phyloP scores from a whole-genome alignment of 345 rosid genomes.

The Moricandia arvensis region DNA sequence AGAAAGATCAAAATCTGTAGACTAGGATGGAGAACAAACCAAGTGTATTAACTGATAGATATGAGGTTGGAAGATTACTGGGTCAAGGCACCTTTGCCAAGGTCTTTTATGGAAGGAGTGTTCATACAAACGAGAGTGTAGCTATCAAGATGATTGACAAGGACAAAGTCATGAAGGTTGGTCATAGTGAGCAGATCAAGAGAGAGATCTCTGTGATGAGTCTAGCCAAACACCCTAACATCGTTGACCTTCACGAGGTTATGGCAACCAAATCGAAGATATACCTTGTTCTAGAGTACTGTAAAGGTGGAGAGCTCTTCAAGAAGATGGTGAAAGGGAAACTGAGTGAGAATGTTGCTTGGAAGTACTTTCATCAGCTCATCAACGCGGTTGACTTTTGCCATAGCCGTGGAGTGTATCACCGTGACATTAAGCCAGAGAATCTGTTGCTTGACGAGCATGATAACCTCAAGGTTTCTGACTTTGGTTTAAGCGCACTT shows the following conservation, averaged over 20 bases:
- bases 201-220: slow-evolving; percentile 80
- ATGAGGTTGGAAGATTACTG: slow-evolving; percentile 64
- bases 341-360: slow-evolving; percentile 57
- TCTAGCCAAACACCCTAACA: slow-evolving; percentile 62
- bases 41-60: slow-evolving; percentile 57
- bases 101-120: slow-evolving; percentile 66
- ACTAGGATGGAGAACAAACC: slow-evolving; percentile 73
- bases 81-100: slow-evolving; percentile 89
- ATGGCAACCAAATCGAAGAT: slow-evolving; percentile 77
- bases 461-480: slow-evolving; percentile 67
- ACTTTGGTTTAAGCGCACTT: slow-evolving; percentile 81
- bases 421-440: slow-evolving; percentile 81
- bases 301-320: slow-evolving; percentile 83
- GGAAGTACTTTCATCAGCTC: slow-evolving; percentile 67
- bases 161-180: slow-evolving; percentile 58
- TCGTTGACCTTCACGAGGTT: slow-evolving; percentile 65
- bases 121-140: slow-evolving; percentile 51
- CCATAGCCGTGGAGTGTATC: slow-evolving; percentile 75
- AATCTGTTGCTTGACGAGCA: slow-evolving; percentile 70
- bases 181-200: slow-evolving; percentile 63
- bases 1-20: neutral
- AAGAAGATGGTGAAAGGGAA: slow-evolving; percentile 62
- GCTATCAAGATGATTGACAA: slow-evolving; percentile 78
- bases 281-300: slow-evolving; percentile 64
- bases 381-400: slow-evolving; percentile 64